phyloP scores from a whole-genome alignment of 164 flowering plant species.

The Cinnamomum micranthum region DNA sequence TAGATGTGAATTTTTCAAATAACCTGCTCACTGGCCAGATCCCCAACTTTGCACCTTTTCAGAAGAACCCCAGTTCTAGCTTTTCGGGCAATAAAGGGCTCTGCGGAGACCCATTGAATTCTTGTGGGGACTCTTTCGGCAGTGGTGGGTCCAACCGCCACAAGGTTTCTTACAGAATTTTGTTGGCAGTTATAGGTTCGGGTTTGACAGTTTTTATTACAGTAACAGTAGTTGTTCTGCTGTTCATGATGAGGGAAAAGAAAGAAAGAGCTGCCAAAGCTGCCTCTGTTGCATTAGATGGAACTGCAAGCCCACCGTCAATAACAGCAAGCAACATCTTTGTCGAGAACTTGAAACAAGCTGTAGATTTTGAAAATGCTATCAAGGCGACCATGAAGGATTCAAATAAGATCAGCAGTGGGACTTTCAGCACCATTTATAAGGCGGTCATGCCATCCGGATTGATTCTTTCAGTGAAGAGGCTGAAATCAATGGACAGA shows the following conservation, averaged over 20 bases:
- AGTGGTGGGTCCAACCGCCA: conserved; percentile 39
- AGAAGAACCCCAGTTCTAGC: conserved; percentile 74
- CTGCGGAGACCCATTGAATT: conserved; percentile 76
- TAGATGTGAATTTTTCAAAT: conserved; percentile 85
- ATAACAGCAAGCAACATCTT: conserved; percentile 78
- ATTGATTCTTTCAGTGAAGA: conserved; percentile 62
- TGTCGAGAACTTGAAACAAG: conserved; percentile 81
- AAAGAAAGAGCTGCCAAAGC: conserved; percentile 70
- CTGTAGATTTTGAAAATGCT: conserved; percentile 80
- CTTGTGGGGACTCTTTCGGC: conserved; percentile 40
- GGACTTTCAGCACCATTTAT: conserved; percentile 86
- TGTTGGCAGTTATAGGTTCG: conserved; percentile 88
- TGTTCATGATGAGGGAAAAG: conserved; percentile 92
- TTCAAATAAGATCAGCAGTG: conserved; percentile 62
- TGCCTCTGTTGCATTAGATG: conserved; percentile 36
- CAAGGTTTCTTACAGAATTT: conserved; percentile 71
- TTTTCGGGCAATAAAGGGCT: conserved; percentile 78
- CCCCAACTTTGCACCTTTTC: conserved; percentile 78
- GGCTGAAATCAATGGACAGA: conserved; percentile 80
- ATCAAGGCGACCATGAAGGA: conserved; percentile 84
- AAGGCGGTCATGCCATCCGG: conserved; percentile 98
- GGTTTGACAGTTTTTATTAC: conserved; percentile 74
- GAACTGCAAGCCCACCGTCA: conserved; percentile 35
- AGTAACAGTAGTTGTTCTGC: conserved; percentile 70
- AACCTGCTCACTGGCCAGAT: conserved; percentile 70